Percentiles rank a stretch among this genome's conserved stretches.
These are phyloP conservation scores for Cytospora leucostoma DNA, from an alignment of 2,329 filamentous ascomycete species.

Conservation along the genomic window DNA sequence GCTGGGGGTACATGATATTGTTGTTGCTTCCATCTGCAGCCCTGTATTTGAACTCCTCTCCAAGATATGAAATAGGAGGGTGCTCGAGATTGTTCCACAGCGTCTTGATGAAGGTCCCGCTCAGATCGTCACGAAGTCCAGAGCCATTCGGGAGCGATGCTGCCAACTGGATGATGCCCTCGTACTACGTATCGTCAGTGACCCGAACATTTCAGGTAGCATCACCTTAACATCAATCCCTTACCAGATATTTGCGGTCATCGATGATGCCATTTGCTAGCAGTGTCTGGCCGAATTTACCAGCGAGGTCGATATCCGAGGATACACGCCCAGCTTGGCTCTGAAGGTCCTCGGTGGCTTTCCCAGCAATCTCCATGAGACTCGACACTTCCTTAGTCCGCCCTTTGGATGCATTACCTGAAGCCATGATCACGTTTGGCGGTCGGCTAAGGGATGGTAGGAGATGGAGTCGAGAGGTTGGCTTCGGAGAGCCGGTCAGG, in stretches of 20 bases:
- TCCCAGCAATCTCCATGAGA: conserved; percentile 11
- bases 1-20: conserved; percentile 64
- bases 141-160: conserved; percentile 10
- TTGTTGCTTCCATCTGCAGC: conserved; percentile 33
- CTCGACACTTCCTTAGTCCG: not conserved
- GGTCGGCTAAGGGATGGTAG: not conserved
- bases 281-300: conserved; percentile 2
- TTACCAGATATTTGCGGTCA: conserved; percentile 9
- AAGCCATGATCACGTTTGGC: not conserved
- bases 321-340: conserved; percentile 8
- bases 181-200: conserved; percentile 2
- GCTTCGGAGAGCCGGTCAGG: not conserved
- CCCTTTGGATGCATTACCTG: not conserved
- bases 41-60: conserved; percentile 34
- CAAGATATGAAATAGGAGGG: conserved; percentile 47
- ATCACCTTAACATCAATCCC: not conserved
- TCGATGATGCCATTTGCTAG: conserved; percentile 2
- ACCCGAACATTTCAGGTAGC: not conserved
- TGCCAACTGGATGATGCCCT: conserved; percentile 11
- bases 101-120: conserved; percentile 44
- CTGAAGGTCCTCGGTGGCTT: conserved; percentile 6
- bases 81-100: conserved; percentile 58
- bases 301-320: not conserved
- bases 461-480: not conserved
- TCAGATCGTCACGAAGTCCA: conserved; percentile 6